Percentiles rank a stretch among this genome's conserved stretches.
Conservation (phyloP, 2,329 filamentous ascomycete genomes). For the Aciculosporium take region DNA sequence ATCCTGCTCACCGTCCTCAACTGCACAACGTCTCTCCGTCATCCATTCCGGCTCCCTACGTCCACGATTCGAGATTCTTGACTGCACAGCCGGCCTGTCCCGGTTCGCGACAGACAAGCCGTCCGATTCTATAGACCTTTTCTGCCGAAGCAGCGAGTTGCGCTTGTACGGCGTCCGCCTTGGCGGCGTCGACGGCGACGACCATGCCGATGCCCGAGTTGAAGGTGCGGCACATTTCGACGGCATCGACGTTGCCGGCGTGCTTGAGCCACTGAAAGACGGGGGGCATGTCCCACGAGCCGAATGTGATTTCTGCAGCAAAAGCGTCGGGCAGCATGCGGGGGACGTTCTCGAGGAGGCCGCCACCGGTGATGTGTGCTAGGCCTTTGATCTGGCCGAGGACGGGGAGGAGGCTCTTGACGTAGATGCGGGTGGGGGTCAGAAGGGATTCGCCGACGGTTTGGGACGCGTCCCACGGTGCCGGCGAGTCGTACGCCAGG, state of each 20-base stretch:
- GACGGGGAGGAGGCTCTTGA: constrained; percentile 61
- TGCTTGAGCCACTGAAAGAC: constrained; percentile 81
- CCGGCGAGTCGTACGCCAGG: constrained; percentile 54
- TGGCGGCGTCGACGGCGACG: constrained; percentile 54
- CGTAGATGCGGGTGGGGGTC: constrained; percentile 87
- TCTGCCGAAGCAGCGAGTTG: constrained; percentile 54
- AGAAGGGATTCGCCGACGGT: constrained; percentile 65
- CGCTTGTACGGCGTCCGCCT: constrained; percentile 45
- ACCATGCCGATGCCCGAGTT: constrained; percentile 96
- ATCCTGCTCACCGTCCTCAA: too few relatives aligned
- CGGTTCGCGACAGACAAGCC: constrained; percentile 43
- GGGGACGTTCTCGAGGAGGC: constrained; percentile 84
- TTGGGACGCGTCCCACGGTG: constrained; percentile 57
- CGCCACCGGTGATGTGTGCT: constrained; percentile 92
- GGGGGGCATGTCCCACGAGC: constrained; percentile 57
- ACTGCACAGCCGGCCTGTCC: constrained; percentile 21
- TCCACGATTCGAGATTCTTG: constrained; percentile 21
- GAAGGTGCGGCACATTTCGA: constrained; percentile 85
- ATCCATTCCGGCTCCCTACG: constrained; percentile 1
- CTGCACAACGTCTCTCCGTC: too few relatives aligned
- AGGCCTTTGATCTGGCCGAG: constrained; percentile 69
- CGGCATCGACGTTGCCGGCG: constrained; percentile 52
- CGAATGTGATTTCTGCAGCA: constrained; percentile 66
- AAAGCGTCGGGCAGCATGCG: constrained; percentile 75
- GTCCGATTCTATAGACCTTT: constrained; percentile 62